Evolutionary conservation across 2,329 filamentous ascomycete species (phyloP).

Genomic region (Aspergillus sp.): DNA sequence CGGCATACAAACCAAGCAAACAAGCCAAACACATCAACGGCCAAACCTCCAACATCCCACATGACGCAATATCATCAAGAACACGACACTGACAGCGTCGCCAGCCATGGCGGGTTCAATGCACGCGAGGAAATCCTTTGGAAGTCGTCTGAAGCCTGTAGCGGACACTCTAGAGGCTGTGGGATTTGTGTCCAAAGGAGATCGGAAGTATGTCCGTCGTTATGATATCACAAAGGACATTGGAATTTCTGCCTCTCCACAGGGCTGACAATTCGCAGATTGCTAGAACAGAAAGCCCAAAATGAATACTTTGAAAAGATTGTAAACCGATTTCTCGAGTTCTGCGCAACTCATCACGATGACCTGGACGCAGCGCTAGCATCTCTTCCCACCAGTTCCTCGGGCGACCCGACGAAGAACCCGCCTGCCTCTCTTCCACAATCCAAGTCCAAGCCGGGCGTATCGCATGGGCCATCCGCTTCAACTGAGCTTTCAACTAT

Average conservation of each 20-base stretch:
- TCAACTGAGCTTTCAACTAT: constrained; percentile 67
- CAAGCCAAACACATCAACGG: constrained; percentile 5
- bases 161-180: constrained; percentile 76
- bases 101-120: constrained; percentile 16
- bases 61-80: background rate
- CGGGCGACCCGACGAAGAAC: constrained; percentile 34
- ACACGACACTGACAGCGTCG: too few relatives aligned
- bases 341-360: constrained; percentile 72
- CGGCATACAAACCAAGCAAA: constrained; percentile 15
- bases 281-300: constrained; percentile 72
- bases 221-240: background rate
- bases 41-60: too few relatives aligned
- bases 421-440: constrained; percentile 27
- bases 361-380: constrained; percentile 72
- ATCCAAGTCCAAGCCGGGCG: constrained; percentile 14
- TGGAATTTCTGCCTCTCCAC: constrained; percentile 2
- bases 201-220: constrained; percentile 60
- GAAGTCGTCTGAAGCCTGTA: constrained; percentile 62
- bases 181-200: constrained; percentile 86
- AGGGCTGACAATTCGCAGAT: constrained; percentile 42
- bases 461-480: constrained; percentile 33
- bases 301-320: constrained; percentile 84
- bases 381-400: constrained; percentile 48
- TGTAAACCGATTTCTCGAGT: constrained; percentile 81
- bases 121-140: constrained; percentile 13